These are phyloP conservation scores for Lithospermum erythrorhizon DNA, from an alignment of 257 asterid species.

Conservation along the genomic window DNA sequence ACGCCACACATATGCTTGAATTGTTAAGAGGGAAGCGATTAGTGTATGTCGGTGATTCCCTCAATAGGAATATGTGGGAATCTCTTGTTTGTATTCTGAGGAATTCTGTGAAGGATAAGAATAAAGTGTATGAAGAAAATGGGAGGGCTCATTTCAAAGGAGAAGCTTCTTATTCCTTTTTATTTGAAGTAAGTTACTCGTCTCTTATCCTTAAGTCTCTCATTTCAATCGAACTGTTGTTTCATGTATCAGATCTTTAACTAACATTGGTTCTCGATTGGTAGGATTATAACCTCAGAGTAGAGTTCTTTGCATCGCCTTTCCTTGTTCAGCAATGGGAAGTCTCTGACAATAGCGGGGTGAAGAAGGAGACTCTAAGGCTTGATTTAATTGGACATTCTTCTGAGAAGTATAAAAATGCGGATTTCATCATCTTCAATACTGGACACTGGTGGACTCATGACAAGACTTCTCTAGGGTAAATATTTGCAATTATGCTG, in stretches of 20 bases:
- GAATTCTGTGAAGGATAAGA: constrained; percentile 42
- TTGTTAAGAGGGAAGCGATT: constrained; percentile 52
- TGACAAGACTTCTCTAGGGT: constrained; percentile 73
- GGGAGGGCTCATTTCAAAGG: constrained; percentile 48
- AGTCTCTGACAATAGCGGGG: constrained; percentile 27
- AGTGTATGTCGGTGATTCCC: constrained; percentile 65
- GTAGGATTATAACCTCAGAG: constrained; percentile 56
- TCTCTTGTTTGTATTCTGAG: constrained; percentile 64
- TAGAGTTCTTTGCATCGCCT: constrained; percentile 61
- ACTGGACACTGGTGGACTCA: constrained; percentile 93
- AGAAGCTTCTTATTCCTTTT: constrained; percentile 51
- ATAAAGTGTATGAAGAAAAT: constrained; percentile 47
- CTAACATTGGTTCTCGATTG: not conserved
- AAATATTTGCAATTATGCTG: constrained; percentile 1
- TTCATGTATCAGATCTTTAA: not conserved
- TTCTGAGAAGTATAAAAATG: constrained; percentile 44
- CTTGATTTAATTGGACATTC: constrained; percentile 43
- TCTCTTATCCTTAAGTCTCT: not conserved
- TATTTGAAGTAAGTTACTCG: constrained; percentile 40
- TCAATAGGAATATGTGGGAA: constrained; percentile 82
- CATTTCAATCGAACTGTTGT: not conserved
- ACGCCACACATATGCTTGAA: constrained; percentile 57
- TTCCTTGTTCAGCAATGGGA: constrained; percentile 75
- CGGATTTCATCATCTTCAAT: constrained; percentile 58
- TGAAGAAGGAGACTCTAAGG: constrained; percentile 60